Evolutionary conservation across 768 basidiomycete species (phyloP), one percentile per base, ranked within the genome.

Genomic region (Rhodotorula paludigena): DNA sequence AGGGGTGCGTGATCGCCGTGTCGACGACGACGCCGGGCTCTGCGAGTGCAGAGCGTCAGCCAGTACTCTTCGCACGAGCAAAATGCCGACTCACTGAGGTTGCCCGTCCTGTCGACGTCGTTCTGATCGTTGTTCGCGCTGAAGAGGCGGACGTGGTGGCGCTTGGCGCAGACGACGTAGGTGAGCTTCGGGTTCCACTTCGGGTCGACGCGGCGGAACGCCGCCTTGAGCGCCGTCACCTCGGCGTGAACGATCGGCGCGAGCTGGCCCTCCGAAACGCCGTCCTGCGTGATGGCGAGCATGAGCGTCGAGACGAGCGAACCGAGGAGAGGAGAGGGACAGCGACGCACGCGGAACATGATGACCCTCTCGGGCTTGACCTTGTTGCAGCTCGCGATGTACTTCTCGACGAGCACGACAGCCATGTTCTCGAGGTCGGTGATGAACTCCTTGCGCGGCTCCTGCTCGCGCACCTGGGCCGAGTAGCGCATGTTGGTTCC

Each of bases 151-250:
- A 69, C 47, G 60, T 69, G 51, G 54, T 72, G 71, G 11, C 71
- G 36, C 55, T 72, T 72, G 14, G 60, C 63, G 62, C 71, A 72
- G 28, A 72, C 60, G 64, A 73, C 42, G 64, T 60, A 73, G 30
- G 62, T 66, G 25, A 73, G 35, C 54, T 66, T 69, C 16, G 66
- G 66, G 14, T 28, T 23, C 60, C 61, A 72, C 28, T 58, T 64
- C 10, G 47, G 28, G 51, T 72, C 71, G 48, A 73, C 32, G 2
- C 44, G 38, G 8, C 63, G 42, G 38, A 47, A 59, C 25, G 71
- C 63, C 21, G 51, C 57, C 49, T 72, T 72, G 54, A 72, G 58
- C 18, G 30, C 32, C 25, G 53, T 14, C 6, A 69, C 54, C 59
- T 73, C 72, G 32, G 33, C 44, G 15, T 66, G 56, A 11, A 73